Percentiles rank a stretch among this genome's conserved stretches.
Conservation (phyloP, 2,329 filamentous ascomycete genomes). For the Ophidiomyces ophidiicola region DNA sequence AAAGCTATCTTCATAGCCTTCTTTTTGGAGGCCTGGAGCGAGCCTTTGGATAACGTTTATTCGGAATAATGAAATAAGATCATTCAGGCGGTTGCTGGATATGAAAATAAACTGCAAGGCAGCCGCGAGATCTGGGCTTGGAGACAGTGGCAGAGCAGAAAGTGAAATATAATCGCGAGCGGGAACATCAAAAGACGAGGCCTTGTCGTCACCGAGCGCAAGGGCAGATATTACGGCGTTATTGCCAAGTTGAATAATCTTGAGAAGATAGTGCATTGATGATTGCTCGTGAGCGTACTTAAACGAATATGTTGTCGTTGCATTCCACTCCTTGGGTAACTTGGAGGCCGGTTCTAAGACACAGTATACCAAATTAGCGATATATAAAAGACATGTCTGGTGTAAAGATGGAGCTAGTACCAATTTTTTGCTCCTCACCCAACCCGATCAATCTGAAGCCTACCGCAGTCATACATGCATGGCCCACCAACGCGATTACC, state of each 20-base stretch:
- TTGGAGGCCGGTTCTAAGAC: slow-evolving; percentile 25
- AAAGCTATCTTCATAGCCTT: slow-evolving; percentile 57
- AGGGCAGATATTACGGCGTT: slow-evolving; percentile 77
- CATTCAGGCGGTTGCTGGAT: slow-evolving; percentile 54
- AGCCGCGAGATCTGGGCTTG: slow-evolving; percentile 22
- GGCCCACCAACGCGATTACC: slow-evolving; percentile 68
- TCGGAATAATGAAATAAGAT: slow-evolving; percentile 62
- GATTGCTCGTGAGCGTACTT: slow-evolving; percentile 79
- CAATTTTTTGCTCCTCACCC: slow-evolving; percentile 42
- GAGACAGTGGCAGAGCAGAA: slow-evolving; percentile 43
- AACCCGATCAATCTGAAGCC: slow-evolving; percentile 73
- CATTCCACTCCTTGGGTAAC: slow-evolving; percentile 71
- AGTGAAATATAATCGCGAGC: slow-evolving; percentile 62
- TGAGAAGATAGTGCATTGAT: slow-evolving; percentile 70
- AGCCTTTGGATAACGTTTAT: slow-evolving; percentile 73
- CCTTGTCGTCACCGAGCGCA: slow-evolving; percentile 67
- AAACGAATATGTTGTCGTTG: slow-evolving; percentile 60
- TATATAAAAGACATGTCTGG: not conserved
- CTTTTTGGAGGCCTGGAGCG: slow-evolving; percentile 61
- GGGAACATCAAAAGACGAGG: slow-evolving; percentile 61
- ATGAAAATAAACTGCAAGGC: slow-evolving; percentile 54
- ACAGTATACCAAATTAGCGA: no score
- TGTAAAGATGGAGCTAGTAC: not conserved
- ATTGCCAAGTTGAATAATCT: slow-evolving; percentile 65
- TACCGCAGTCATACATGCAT: slow-evolving; percentile 69